A percentile compares a stretch with the other conserved stretches of the same genome.
Conservation (phyloP, 352 stramenopile species). For the Phytophthora sp. region DNA sequence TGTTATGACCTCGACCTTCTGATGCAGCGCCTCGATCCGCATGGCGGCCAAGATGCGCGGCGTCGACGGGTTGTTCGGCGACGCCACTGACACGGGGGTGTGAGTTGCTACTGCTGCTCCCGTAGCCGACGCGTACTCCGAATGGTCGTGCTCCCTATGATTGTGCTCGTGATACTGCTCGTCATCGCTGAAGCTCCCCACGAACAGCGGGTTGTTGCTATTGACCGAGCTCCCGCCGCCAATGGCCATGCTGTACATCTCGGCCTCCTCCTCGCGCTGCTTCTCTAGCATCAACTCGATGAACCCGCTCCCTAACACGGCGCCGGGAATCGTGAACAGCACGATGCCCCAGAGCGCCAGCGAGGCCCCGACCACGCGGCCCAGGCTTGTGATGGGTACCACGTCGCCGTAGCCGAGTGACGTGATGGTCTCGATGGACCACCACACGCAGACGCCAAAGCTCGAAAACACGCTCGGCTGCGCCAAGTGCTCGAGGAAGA, state of each 20-base stretch:
- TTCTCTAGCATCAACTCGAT: constrained; percentile 78
- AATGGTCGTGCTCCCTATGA: constrained; percentile 8
- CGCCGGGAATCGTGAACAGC: constrained; percentile 70
- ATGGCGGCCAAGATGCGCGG: constrained; percentile 32
- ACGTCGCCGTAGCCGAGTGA: constrained; percentile 73
- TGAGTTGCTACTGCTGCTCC: neutral
- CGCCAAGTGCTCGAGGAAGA: constrained; percentile 61
- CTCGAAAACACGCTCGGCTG: constrained; percentile 59
- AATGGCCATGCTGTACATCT: constrained; percentile 44
- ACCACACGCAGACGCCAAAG: constrained; percentile 61
- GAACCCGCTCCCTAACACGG: constrained; percentile 64
- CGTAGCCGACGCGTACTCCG: neutral
- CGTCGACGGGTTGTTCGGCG: constrained; percentile 21
- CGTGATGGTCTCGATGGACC: constrained; percentile 69
- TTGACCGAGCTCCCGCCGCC: constrained; percentile 19
- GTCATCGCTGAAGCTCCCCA: constrained; percentile 32
- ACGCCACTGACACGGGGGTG: constrained; percentile 22
- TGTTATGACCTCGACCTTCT: constrained; percentile 41
- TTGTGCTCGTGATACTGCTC: constrained; percentile 21
- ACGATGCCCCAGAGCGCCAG: constrained; percentile 65
- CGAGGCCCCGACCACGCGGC: constrained; percentile 46
- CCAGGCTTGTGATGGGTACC: constrained; percentile 51
- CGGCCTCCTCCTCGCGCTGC: constrained; percentile 51
- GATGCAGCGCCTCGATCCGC: constrained; percentile 37
- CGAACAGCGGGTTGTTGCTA: constrained; percentile 27